Evolutionary conservation across 2,329 filamentous ascomycete species (phyloP).

Genomic region (Fusarium albosuccineum): DNA sequence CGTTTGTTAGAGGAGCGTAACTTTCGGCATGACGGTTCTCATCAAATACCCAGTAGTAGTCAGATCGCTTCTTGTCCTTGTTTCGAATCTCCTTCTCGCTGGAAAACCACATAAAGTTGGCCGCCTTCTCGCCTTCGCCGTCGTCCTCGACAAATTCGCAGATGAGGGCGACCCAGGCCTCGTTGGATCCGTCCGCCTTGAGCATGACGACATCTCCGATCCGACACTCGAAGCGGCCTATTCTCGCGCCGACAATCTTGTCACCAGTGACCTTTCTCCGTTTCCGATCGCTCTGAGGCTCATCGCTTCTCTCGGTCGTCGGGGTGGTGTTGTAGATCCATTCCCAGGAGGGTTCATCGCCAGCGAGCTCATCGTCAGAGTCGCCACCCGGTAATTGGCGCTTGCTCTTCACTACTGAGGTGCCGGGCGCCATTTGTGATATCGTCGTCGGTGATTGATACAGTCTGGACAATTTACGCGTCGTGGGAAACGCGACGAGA

Average conservation of each 20-base stretch:
- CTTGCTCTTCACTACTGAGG: constrained; percentile 30
- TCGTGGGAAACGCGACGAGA: constrained; percentile 47
- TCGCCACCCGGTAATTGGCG: constrained; percentile 64
- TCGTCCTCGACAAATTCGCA: constrained; percentile 83
- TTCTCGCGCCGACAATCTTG: constrained; percentile 83
- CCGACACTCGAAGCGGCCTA: constrained; percentile 83
- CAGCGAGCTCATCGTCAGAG: constrained; percentile 87
- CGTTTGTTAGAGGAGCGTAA: constrained; percentile 2
- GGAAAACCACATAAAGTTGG: constrained; percentile 96
- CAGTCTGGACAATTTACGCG: constrained; percentile 44
- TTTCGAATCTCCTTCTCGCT: constrained; percentile 90
- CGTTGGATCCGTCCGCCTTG: constrained; percentile 86
- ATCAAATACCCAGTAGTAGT: constrained; percentile 75
- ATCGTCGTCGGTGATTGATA: constrained; percentile 21
- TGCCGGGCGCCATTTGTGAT: constrained; percentile 44
- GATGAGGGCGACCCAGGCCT: constrained; percentile 93
- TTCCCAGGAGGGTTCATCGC: constrained; percentile 80
- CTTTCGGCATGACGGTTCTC: neutral
- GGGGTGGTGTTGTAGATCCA: constrained; percentile 73
- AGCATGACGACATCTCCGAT: constrained; percentile 88
- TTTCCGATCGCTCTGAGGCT: constrained; percentile 50
- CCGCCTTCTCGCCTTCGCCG: constrained; percentile 76
- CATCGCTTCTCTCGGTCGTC: constrained; percentile 49
- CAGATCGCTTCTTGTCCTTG: constrained; percentile 82
- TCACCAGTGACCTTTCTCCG: constrained; percentile 52